Conservation (phyloP, 2,329 filamentous ascomycete genomes). For the Raffaelea deltoideospora region DNA sequence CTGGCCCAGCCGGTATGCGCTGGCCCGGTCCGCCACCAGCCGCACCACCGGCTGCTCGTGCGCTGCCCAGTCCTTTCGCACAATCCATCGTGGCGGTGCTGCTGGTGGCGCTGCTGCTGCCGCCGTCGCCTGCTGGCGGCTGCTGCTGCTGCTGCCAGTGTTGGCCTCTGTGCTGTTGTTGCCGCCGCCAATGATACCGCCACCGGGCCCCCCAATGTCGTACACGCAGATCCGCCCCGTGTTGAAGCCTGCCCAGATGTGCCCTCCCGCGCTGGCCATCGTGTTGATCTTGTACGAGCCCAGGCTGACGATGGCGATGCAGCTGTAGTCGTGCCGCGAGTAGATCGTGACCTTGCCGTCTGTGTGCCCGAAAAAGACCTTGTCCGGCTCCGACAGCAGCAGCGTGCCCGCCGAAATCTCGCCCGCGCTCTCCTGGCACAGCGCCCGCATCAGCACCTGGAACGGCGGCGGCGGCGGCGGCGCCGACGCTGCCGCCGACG, state of each 20-base stretch:
- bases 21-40: slow-evolving; percentile 63
- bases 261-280: slow-evolving; percentile 62
- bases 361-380: slow-evolving; percentile 78
- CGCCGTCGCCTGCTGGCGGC: slow-evolving; percentile 56
- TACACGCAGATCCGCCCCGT: slow-evolving; percentile 91
- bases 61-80: slow-evolving; percentile 90
- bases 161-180: no score
- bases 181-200: no score
- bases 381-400: slow-evolving; percentile 57
- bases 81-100: no score
- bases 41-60: slow-evolving; percentile 72
- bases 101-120: no score
- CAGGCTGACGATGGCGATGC: slow-evolving; percentile 66
- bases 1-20: slow-evolving; percentile 71
- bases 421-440: slow-evolving; percentile 58
- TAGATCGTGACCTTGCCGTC: slow-evolving; percentile 96
- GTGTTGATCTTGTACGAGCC: slow-evolving; percentile 94
- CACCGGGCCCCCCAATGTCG: no score
- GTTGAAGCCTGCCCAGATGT: slow-evolving; percentile 89
- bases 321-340: slow-evolving; percentile 60
- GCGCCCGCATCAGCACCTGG: slow-evolving; percentile 56
- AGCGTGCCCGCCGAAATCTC: slow-evolving; percentile 77
- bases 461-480: no score
- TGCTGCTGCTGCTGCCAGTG: no score
- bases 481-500: no score